Percentiles rank a stretch among this genome's conserved stretches.
Evolutionary conservation across 1,284 basidiomycete species (phyloP).

Genomic region (Albatrellus sp.): DNA sequence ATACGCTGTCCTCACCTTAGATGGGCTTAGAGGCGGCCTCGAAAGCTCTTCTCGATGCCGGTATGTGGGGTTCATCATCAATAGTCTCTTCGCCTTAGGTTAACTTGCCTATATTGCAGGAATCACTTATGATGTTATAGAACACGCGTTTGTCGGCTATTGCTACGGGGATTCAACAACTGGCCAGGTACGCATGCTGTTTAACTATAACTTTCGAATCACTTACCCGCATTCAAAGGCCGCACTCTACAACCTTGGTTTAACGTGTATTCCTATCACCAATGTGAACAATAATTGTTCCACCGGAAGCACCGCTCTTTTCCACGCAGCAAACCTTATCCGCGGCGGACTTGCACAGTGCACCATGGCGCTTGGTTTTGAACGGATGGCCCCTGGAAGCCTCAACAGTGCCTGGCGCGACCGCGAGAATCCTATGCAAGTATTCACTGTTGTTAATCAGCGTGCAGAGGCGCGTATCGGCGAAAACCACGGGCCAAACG

Average conservation of each 20-base stretch:
- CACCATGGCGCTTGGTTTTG: slow-evolving; percentile 76
- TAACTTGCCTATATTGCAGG: slow-evolving; percentile 23
- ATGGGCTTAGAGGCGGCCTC: slow-evolving; percentile 78
- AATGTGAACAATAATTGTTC: slow-evolving; percentile 85
- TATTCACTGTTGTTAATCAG: slow-evolving; percentile 30
- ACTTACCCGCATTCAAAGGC: slow-evolving; percentile 25
- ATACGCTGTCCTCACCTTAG: slow-evolving; percentile 19
- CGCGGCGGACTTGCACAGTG: slow-evolving; percentile 66
- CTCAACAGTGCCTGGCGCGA: slow-evolving; percentile 51
- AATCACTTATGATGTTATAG: slow-evolving; percentile 68
- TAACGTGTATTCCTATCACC: slow-evolving; percentile 77
- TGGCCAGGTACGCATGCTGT: slow-evolving; percentile 47
- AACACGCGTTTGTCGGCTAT: slow-evolving; percentile 73
- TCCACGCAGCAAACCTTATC: slow-evolving; percentile 55
- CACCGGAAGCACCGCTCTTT: slow-evolving; percentile 66
- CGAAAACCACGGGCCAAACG: slow-evolving; percentile 54
- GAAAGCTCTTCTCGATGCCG: slow-evolving; percentile 78
- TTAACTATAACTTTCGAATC: neutral
- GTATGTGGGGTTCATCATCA: slow-evolving; percentile 20
- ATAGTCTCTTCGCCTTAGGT: neutral
- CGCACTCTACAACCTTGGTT: slow-evolving; percentile 75
- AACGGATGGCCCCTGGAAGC: slow-evolving; percentile 76
- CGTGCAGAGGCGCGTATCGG: slow-evolving; percentile 48
- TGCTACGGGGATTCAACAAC: slow-evolving; percentile 72
- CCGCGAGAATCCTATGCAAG: slow-evolving; percentile 42